Percentiles rank a stretch among this genome's conserved stretches.
These are phyloP conservation scores for Citrus mangshanensis DNA, from an alignment of 345 rosid species.

Conservation along the genomic window DNA sequence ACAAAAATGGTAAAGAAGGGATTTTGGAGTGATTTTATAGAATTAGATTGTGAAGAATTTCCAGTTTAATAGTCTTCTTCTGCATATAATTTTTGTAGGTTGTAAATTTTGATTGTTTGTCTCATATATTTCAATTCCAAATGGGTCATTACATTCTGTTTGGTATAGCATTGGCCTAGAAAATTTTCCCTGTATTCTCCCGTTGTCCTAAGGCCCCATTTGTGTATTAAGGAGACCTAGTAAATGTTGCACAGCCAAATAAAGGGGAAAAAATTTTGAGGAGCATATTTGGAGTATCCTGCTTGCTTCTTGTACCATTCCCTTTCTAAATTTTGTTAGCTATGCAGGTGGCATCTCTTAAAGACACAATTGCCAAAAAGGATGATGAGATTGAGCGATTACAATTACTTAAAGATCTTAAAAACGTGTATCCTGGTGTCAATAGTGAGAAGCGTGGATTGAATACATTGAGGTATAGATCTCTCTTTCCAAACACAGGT, in stretches of 20 bases:
- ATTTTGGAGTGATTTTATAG: neutral
- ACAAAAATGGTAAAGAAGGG: neutral
- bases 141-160: neutral
- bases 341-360: constrained; percentile 70
- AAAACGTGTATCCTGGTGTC: constrained; percentile 25
- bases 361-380: constrained; percentile 69
- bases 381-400: constrained; percentile 88
- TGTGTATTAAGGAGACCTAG: neutral
- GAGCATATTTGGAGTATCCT: neutral
- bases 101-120: neutral
- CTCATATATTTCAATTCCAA: neutral
- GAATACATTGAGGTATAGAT: constrained; percentile 17
- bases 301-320: neutral
- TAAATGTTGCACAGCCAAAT: no score
- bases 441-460: constrained; percentile 25
- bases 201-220: neutral
- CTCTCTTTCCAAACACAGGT: constrained; percentile 19
- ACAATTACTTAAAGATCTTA: constrained; percentile 54
- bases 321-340: neutral
- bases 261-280: neutral
- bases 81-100: neutral
- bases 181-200: neutral
- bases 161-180: neutral
- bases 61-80: neutral
- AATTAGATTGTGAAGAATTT: neutral